A percentile compares a stretch with the other conserved stretches of the same genome.
Conservation (phyloP, 1,139 yeast genomes). For the Pichia terricola region DNA sequence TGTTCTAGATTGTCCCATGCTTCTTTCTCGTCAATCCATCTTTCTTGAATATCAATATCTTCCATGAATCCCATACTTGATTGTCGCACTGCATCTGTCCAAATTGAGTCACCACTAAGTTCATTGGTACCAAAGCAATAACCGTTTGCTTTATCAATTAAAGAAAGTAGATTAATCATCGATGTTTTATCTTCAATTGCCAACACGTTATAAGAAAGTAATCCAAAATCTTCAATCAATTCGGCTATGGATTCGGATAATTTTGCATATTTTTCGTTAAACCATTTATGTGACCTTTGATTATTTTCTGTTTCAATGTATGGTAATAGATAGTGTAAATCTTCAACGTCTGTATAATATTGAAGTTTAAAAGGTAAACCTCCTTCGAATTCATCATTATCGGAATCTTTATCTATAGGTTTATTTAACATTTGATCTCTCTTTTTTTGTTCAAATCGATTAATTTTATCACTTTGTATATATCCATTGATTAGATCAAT, state of each 20-base stretch:
- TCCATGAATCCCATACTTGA: constrained; percentile 34
- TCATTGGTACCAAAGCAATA: constrained; percentile 89
- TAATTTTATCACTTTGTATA: constrained; percentile 24
- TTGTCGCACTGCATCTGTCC: constrained; percentile 92
- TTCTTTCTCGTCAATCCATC: constrained; percentile 88
- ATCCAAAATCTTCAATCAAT: constrained; percentile 74
- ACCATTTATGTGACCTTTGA: constrained; percentile 20
- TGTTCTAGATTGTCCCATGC: constrained; percentile 57
- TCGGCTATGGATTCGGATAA: constrained; percentile 77
- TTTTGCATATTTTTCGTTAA: constrained; percentile 41
- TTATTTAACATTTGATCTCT: not conserved
- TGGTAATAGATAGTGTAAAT: constrained; percentile 60
- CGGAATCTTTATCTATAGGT: not conserved
- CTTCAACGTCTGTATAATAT: constrained; percentile 88
- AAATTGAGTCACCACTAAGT: constrained; percentile 87
- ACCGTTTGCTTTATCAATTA: constrained; percentile 87
- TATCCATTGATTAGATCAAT: constrained; percentile 72
- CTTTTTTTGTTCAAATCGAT: constrained; percentile 13
- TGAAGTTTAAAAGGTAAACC: constrained; percentile 64
- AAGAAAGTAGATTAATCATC: constrained; percentile 72
- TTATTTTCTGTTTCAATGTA: constrained; percentile 58
- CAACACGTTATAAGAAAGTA: constrained; percentile 82
- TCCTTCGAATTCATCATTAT: constrained; percentile 23
- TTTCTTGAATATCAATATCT: constrained; percentile 73
- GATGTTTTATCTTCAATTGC: constrained; percentile 86